A percentile compares a stretch with the other conserved stretches of the same genome.
These are phyloP conservation scores for Kregervanrija delftensis DNA, from an alignment of 805 yeast genomes.

Conservation along the genomic window DNA sequence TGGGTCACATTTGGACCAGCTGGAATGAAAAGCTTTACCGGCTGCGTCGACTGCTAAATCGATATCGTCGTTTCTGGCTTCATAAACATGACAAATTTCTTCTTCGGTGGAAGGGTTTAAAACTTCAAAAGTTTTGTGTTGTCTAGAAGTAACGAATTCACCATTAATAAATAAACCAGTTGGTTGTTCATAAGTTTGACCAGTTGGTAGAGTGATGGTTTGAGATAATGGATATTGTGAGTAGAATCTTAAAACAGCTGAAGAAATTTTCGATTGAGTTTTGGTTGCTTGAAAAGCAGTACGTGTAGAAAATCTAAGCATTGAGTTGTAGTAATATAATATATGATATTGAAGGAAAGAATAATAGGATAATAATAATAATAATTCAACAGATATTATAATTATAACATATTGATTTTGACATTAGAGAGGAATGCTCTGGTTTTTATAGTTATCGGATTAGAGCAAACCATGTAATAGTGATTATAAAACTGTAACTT, in stretches of 20 bases:
- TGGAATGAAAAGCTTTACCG: slow-evolving; percentile 56
- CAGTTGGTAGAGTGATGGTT: slow-evolving; percentile 29
- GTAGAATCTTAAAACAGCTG: slow-evolving; percentile 8
- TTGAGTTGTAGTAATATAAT: too few species aligned
- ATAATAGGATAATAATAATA: too few species aligned
- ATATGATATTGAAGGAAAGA: too few species aligned
- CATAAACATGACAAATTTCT: slow-evolving; percentile 59
- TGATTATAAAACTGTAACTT: too few species aligned
- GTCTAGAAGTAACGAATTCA: slow-evolving; percentile 50
- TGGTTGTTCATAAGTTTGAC: slow-evolving; percentile 30
- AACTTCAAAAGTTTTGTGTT: slow-evolving; percentile 55
- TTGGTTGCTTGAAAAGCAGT: too few species aligned
- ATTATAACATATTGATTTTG: too few species aligned
- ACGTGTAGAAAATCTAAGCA: too few species aligned
- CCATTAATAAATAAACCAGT: slow-evolving; percentile 61
- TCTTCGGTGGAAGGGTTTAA: slow-evolving; percentile 68
- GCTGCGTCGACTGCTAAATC: slow-evolving; percentile 87
- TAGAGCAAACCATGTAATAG: too few species aligned
- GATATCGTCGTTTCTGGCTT: slow-evolving; percentile 72
- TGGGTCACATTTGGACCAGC: slow-evolving; percentile 72
- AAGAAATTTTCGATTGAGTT: too few species aligned
- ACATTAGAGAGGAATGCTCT: too few species aligned
- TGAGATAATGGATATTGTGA: slow-evolving; percentile 18
- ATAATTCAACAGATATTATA: too few species aligned
- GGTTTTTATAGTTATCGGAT: too few species aligned